Conservation (phyloP, 2,329 filamentous ascomycete species). For the Zymoseptoria passerinii region DNA sequence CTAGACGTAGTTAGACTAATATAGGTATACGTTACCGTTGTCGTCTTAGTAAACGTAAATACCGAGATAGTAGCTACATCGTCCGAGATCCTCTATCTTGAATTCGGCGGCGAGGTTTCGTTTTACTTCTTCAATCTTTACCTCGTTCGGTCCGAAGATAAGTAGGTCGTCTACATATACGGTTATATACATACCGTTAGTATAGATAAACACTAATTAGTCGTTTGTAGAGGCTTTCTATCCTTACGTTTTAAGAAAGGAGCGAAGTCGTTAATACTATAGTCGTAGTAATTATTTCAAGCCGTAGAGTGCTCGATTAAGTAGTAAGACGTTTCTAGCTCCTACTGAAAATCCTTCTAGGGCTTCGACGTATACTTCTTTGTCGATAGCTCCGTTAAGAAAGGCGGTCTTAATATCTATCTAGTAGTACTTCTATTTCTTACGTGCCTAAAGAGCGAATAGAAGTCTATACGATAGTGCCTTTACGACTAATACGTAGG, state of each 20-base stretch:
- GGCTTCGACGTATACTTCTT: slow-evolving; percentile 6
- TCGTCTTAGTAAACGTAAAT: slow-evolving; percentile 1
- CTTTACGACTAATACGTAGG: slow-evolving; percentile 4
- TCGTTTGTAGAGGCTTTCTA: slow-evolving; percentile 1
- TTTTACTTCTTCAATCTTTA: slow-evolving; percentile 2
- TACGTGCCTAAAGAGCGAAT: slow-evolving; percentile 1
- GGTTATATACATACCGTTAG: slow-evolving; percentile 3
- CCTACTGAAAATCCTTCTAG: slow-evolving; percentile 6
- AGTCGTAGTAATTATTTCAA: slow-evolving; percentile 5
- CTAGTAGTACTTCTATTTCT: slow-evolving; percentile 4
- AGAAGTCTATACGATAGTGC: slow-evolving; percentile 3
- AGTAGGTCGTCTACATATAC: slow-evolving; percentile 10
- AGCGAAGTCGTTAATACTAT: slow-evolving; percentile 2
- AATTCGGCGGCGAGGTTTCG: slow-evolving; percentile 1
- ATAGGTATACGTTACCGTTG: slow-evolving; percentile 1
- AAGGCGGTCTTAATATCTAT: neutral
- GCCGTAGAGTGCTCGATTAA: slow-evolving; percentile 4
- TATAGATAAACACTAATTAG: slow-evolving; percentile 5
- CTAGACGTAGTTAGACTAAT: slow-evolving; percentile 5
- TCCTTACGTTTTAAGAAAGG: slow-evolving; percentile 1
- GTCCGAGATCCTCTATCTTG: slow-evolving; percentile 7
- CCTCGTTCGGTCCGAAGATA: slow-evolving; percentile 5
- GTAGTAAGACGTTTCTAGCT: slow-evolving; percentile 1
- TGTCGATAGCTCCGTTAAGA: slow-evolving; percentile 6
- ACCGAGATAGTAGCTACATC: slow-evolving; percentile 6